Conservation (phyloP, 129 eudicot species). For the Kitagawia praeruptora region DNA sequence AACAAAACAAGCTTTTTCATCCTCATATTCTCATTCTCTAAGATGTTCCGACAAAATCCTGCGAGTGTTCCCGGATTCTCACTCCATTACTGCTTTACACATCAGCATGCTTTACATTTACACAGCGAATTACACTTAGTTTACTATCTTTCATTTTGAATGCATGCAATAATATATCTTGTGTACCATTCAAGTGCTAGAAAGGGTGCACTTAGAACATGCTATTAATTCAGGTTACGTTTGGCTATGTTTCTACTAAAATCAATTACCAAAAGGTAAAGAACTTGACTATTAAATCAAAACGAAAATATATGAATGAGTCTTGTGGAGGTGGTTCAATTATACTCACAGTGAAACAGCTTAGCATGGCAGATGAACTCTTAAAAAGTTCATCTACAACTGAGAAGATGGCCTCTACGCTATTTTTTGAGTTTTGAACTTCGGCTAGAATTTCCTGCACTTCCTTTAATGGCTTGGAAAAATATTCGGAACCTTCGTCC, state of each 20-base stretch:
- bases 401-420: constrained; percentile 29
- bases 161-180: too few relatives aligned
- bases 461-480: constrained; percentile 32
- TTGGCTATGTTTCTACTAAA: background rate
- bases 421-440: constrained; percentile 35
- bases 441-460: constrained; percentile 51
- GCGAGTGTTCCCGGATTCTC: too few relatives aligned
- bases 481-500: constrained; percentile 35
- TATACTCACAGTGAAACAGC: constrained; percentile 50
- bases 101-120: too few relatives aligned
- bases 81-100: too few relatives aligned
- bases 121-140: too few relatives aligned
- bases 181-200: too few relatives aligned
- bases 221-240: background rate
- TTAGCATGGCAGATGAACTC: constrained; percentile 24
- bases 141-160: too few relatives aligned
- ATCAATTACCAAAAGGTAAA: background rate
- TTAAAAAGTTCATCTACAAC: constrained; percentile 59
- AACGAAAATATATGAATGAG: background rate
- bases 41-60: too few relatives aligned
- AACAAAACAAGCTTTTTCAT: background rate
- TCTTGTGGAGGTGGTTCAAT: constrained; percentile 8
- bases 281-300: constrained; percentile 2
- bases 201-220: too few relatives aligned
- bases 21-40: too few relatives aligned